These are phyloP conservation scores for Grigorovia humatica DNA, from an alignment of 805 yeast genomes.

Conservation along the genomic window DNA sequence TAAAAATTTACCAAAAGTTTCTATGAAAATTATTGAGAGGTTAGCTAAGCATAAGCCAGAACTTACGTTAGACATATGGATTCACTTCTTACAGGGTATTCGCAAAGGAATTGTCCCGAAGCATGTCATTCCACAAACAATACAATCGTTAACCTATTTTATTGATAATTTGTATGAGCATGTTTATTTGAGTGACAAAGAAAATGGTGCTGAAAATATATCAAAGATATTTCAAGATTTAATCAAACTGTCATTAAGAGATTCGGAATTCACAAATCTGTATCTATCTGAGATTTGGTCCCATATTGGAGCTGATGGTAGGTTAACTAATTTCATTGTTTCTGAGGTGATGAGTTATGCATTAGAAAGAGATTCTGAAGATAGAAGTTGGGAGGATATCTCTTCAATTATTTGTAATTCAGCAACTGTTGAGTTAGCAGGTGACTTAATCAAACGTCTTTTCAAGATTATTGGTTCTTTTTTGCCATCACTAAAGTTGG, in stretches of 20 bases:
- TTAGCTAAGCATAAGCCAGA: slow-evolving; percentile 49
- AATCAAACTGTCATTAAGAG: slow-evolving; percentile 45
- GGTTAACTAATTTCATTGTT: slow-evolving; percentile 45
- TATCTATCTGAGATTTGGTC: slow-evolving; percentile 61
- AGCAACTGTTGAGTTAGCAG: slow-evolving; percentile 67
- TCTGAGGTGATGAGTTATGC: slow-evolving; percentile 70
- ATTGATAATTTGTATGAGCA: slow-evolving; percentile 50
- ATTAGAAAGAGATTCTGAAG: slow-evolving; percentile 68
- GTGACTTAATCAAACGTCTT: slow-evolving; percentile 49
- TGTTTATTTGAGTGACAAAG: slow-evolving; percentile 45
- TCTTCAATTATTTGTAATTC: slow-evolving; percentile 50
- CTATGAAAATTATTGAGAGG: slow-evolving; percentile 44
- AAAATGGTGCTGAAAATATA: slow-evolving; percentile 49
- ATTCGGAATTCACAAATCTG: slow-evolving; percentile 38
- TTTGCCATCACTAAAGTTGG: slow-evolving; percentile 32
- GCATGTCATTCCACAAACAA: slow-evolving; percentile 16
- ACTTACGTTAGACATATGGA: slow-evolving; percentile 46
- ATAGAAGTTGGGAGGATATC: slow-evolving; percentile 53
- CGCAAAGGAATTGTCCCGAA: slow-evolving; percentile 14
- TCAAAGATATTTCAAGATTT: slow-evolving; percentile 53
- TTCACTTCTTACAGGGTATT: slow-evolving; percentile 20
- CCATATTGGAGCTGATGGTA: slow-evolving; percentile 49
- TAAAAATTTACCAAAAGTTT: slow-evolving; percentile 50
- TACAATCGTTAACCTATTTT: slow-evolving; percentile 53
- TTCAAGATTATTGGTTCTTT: slow-evolving; percentile 44